Evolutionary conservation across 106 monocot species (phyloP), one percentile per base, ranked within the genome.

Genomic region (Platanthera guangdongensis): DNA sequence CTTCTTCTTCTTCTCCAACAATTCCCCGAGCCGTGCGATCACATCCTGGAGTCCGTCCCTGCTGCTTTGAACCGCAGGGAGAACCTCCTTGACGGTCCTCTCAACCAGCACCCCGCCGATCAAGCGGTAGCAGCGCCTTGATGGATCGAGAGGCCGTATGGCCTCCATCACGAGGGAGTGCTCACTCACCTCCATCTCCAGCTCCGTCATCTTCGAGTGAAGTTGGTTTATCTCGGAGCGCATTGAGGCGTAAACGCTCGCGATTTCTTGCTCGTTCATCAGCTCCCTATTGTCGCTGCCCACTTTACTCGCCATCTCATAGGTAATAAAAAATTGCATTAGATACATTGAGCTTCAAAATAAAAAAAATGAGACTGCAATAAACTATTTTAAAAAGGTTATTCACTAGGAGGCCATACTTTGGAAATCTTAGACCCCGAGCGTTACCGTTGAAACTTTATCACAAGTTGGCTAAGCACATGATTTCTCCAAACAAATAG

Each of bases 181-280:
- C 78, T 97, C 96, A 4, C 91, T 88, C 69, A 91, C 93, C 78
- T 97, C 93, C 88, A 97, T 91, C 73, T 97, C 96, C 21, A 96
- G 68, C 53, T 96, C 93, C 4, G 93, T 96, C 76, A 96, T 96
- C 82, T 96, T 96, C 7, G 96, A 87, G 76, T 93, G 85, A 21
- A 93, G 55, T 51, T 93, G 96, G 79, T 88, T 93, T 46, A 93
- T 74, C 76, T 97, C 96, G 4, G 96, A 87, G 15, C 85, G 87
- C 86, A 93, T 80, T 22, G 80, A n/a, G 0, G 84, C 83, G 9
- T 96, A 96, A 52, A 72, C 81, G 69, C 84, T 89, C 4, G 86
- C 91, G 57, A 97, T 88, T 14, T 71, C 72, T 81, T 97, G 96
- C 76, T 95, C 94, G 15, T 84, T 95, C 57, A 81, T 74, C 22